A percentile compares a stretch with the other conserved stretches of the same genome.
Conservation (phyloP, 2,329 filamentous ascomycete species). For the Scedosporium boydii region DNA sequence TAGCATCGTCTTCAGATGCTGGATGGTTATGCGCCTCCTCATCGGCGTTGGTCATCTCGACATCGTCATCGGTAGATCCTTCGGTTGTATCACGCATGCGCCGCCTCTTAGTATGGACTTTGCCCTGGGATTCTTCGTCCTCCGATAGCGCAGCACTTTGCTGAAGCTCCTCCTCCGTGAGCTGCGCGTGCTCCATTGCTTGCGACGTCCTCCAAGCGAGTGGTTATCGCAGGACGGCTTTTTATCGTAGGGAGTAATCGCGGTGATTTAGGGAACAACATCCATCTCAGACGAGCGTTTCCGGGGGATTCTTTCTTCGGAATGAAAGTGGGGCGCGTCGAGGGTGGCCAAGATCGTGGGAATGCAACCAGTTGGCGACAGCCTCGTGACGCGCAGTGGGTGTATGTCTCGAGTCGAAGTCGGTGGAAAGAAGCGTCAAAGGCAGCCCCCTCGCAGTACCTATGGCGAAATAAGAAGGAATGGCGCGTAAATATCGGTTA, state of each 20-base stretch:
- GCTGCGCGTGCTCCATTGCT: constrained; percentile 4
- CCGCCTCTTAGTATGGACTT: not conserved
- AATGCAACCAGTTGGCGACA: not conserved
- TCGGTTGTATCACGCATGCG: constrained; percentile 19
- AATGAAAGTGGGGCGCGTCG: not conserved
- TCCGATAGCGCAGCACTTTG: constrained; percentile 44
- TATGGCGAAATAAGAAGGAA: not conserved
- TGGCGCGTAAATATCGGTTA: not conserved
- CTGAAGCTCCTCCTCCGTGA: constrained; percentile 48
- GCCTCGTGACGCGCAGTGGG: not conserved
- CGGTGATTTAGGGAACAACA: not conserved
- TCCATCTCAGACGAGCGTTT: not conserved
- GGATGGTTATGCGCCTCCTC: constrained; percentile 16
- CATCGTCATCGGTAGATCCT: constrained; percentile 35
- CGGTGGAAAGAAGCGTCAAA: not conserved
- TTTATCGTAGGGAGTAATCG: not conserved
- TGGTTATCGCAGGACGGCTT: not conserved
- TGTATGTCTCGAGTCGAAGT: not conserved
- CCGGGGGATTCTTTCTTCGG: not conserved
- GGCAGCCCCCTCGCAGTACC: not conserved
- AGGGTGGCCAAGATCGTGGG: not conserved
- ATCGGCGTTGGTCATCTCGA: constrained; percentile 23
- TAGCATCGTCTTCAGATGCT: constrained; percentile 11
- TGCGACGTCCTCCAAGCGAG: not conserved
- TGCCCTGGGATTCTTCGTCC: constrained; percentile 28